Evolutionary conservation across 2,329 filamentous ascomycete genomes (phyloP).

Genomic region (Pseudogymnoascus sp.): DNA sequence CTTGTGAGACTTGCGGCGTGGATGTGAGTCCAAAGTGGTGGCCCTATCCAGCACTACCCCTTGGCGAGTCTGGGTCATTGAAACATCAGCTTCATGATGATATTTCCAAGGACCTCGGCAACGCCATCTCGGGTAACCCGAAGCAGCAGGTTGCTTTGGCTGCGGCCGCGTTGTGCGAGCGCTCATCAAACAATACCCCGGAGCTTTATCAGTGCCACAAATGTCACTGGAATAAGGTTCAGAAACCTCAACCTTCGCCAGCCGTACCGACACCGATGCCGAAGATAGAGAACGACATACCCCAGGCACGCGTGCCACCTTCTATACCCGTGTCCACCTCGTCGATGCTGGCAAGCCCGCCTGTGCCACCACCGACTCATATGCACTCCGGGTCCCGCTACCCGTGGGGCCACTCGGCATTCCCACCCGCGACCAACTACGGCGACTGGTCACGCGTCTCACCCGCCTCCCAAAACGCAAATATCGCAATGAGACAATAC

Average conservation of each 20-base stretch:
- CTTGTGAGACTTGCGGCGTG: constrained; percentile 56
- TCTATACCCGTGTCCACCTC: constrained; percentile 14
- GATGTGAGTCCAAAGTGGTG: constrained; percentile 72
- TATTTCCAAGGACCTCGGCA: neutral
- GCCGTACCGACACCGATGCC: constrained; percentile 13
- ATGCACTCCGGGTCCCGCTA: constrained; percentile 25
- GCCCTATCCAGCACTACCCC: constrained; percentile 23
- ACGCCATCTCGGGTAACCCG: neutral
- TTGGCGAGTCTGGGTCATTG: neutral
- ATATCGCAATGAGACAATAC: constrained; percentile 36
- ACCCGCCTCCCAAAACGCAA: constrained; percentile 35
- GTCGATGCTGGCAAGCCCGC: constrained; percentile 22
- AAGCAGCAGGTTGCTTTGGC: constrained; percentile 24
- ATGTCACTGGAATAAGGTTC: constrained; percentile 48
- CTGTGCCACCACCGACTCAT: constrained; percentile 23
- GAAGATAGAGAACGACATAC: constrained; percentile 15
- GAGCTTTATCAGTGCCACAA: constrained; percentile 62
- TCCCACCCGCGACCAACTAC: constrained; percentile 32
- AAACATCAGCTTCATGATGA: constrained; percentile 41
- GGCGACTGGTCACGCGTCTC: constrained; percentile 44
- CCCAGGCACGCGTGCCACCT: constrained; percentile 14
- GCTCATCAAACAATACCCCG: constrained; percentile 15
- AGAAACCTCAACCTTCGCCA: constrained; percentile 16
- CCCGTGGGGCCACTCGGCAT: constrained; percentile 29
- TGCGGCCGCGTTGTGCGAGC: constrained; percentile 27